Conservation (phyloP, 495 filamentous ascomycete species). For the Trichoderma orchidacearum region DNA sequence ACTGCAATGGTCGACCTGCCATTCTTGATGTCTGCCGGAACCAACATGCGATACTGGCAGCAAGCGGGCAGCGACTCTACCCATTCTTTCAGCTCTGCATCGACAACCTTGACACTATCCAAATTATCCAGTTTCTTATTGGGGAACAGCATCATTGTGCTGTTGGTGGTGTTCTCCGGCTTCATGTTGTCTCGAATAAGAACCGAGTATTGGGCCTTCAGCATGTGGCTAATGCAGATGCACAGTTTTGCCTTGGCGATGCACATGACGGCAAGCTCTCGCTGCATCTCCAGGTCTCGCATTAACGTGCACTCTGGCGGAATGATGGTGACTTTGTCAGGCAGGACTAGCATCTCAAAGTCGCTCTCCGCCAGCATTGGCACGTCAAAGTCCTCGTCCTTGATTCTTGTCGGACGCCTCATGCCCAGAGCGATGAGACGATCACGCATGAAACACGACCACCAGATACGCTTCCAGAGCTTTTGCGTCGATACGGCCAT, state of each 20-base stretch:
- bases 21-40: conserved; percentile 27
- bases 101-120: conserved; percentile 57
- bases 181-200: conserved; percentile 62
- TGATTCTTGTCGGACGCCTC: conserved; percentile 77
- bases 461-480: conserved; percentile 88
- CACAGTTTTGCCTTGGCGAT: conserved; percentile 87
- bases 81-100: conserved; percentile 64
- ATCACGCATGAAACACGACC: conserved; percentile 87
- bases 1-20: conserved; percentile 42
- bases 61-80: conserved; percentile 49
- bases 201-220: conserved; percentile 81
- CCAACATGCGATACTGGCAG: conserved; percentile 44
- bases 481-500: conserved; percentile 58
- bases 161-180: conserved; percentile 54
- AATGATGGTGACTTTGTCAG: conserved; percentile 50
- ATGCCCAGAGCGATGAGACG: conserved; percentile 79
- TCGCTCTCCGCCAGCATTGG: conserved; percentile 74
- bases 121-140: conserved; percentile 70
- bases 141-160: conserved; percentile 81
- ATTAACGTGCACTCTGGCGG: conserved; percentile 51
- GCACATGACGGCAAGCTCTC: conserved; percentile 69
- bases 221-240: conserved; percentile 68
- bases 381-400: conserved; percentile 80
- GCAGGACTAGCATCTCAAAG: conserved; percentile 60
- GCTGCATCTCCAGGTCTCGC: conserved; percentile 50